phyloP scores from a whole-genome alignment of 2,329 filamentous ascomycete species.

The Neobulgaria alba region DNA sequence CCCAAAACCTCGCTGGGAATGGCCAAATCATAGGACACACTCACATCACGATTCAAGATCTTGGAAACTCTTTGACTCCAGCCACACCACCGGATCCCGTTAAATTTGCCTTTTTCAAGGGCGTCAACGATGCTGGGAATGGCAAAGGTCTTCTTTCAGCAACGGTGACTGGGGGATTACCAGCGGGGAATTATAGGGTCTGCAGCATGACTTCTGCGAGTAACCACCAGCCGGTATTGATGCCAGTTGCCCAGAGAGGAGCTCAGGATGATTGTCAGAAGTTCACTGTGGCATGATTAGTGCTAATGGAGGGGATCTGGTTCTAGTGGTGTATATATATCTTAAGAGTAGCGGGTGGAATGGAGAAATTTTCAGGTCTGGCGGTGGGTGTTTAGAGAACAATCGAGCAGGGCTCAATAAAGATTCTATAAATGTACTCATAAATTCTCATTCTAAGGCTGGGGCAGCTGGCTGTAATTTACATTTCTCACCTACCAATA shows the following conservation, averaged over 20 bases:
- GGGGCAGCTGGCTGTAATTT: too few species aligned
- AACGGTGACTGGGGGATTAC: constrained; percentile 32
- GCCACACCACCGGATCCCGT: constrained; percentile 25
- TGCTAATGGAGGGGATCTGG: too few species aligned
- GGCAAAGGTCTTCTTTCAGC: constrained; percentile 32
- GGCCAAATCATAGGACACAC: constrained; percentile 33
- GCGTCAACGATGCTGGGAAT: constrained; percentile 34
- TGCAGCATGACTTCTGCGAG: constrained; percentile 35
- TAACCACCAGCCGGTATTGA: constrained; percentile 37
- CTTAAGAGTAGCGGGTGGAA: too few species aligned
- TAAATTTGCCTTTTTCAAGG: constrained; percentile 34
- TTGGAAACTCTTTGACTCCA: constrained; percentile 29
- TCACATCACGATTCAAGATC: constrained; percentile 32
- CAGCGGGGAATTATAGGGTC: constrained; percentile 35
- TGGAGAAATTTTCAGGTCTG: too few species aligned
- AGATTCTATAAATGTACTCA: too few species aligned
- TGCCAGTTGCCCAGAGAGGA: constrained; percentile 38
- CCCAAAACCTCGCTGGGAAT: constrained; percentile 27
- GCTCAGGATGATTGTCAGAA: constrained; percentile 39
- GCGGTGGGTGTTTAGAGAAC: too few species aligned
- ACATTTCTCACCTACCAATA: too few species aligned
- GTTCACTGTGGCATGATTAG: constrained; percentile 34
- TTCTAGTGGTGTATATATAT: too few species aligned
- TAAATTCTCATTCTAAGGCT: too few species aligned
- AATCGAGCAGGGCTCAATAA: too few species aligned